A percentile compares a stretch with the other conserved stretches of the same genome.
Evolutionary conservation across 2,329 filamentous ascomycete genomes (phyloP).

Genomic region (Aspergillus intermedius): DNA sequence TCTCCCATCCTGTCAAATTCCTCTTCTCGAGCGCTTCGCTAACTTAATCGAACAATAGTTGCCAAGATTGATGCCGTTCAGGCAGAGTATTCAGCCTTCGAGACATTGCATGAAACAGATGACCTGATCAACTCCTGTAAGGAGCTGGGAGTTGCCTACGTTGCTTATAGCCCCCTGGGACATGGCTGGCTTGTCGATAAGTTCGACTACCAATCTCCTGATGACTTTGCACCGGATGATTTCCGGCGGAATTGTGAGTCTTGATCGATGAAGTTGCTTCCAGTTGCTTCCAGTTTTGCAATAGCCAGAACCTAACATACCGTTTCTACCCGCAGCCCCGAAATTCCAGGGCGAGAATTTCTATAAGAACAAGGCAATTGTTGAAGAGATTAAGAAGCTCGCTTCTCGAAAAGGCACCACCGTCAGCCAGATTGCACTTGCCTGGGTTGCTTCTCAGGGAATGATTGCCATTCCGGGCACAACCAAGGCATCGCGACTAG

Average conservation of each 20-base stretch:
- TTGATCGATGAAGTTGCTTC: neutral
- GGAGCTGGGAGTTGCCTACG: conserved; percentile 39
- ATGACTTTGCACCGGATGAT: conserved; percentile 41
- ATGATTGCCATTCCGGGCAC: conserved; percentile 45
- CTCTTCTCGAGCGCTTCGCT: neutral
- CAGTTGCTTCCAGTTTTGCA: neutral
- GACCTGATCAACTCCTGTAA: conserved; percentile 37
- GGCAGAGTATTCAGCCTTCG: conserved; percentile 42
- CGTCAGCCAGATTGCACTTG: conserved; percentile 32
- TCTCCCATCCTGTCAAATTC: neutral
- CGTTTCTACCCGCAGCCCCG: conserved; percentile 9
- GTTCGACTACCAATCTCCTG: conserved; percentile 37
- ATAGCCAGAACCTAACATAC: neutral
- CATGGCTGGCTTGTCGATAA: conserved; percentile 45
- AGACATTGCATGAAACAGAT: conserved; percentile 36
- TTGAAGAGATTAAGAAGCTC: conserved; percentile 38
- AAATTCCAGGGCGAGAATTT: conserved; percentile 42
- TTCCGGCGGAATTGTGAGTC: conserved; percentile 35
- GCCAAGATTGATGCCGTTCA: conserved; percentile 44
- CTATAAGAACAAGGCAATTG: conserved; percentile 38
- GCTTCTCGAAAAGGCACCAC: conserved; percentile 30
- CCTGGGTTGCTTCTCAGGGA: conserved; percentile 37
- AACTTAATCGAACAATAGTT: conserved; percentile 27
- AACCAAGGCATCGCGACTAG: conserved; percentile 34
- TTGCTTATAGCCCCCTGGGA: conserved; percentile 44